Conservation (phyloP, 1,139 yeast genomes). For the Suhomyces ambrosiae region DNA sequence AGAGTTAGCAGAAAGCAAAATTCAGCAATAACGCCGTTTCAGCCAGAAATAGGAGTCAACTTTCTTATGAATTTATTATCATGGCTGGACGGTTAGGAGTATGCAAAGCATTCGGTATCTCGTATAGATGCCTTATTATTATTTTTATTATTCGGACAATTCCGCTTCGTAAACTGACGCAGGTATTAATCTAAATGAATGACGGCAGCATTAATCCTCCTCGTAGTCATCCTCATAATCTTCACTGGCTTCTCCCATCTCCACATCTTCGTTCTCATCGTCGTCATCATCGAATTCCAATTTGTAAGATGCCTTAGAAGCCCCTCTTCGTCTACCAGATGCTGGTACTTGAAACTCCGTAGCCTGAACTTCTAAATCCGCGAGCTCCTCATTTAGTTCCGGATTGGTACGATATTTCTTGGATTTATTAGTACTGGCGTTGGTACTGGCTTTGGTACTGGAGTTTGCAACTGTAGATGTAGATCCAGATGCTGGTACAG, state of each 20-base stretch:
- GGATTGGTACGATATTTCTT: slow-evolving; percentile 10
- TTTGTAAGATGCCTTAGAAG: slow-evolving; percentile 8
- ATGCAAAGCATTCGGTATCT: too few relatives aligned
- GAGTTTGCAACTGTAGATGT: slow-evolving; percentile 1
- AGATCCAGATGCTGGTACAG: slow-evolving; percentile 3
- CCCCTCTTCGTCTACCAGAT: slow-evolving; percentile 7
- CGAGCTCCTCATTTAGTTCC: slow-evolving; percentile 24
- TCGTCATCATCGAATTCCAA: slow-evolving; percentile 2
- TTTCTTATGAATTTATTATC: too few relatives aligned
- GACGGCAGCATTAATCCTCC: background rate
- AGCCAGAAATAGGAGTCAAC: too few relatives aligned
- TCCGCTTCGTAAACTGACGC: too few relatives aligned
- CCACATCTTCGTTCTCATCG: slow-evolving; percentile 8
- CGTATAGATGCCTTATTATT: too few relatives aligned
- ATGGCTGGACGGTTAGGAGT: too few relatives aligned
- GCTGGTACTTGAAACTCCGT: slow-evolving; percentile 13
- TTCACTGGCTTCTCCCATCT: slow-evolving; percentile 1
- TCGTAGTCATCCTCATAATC: background rate
- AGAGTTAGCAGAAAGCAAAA: too few relatives aligned
- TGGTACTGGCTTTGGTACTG: background rate
- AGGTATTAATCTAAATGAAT: too few relatives aligned
- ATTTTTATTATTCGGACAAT: too few relatives aligned
- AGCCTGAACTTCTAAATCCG: slow-evolving; percentile 21
- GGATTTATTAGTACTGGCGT: slow-evolving; percentile 6
- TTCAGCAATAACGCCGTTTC: too few relatives aligned